These are phyloP conservation scores for Sphagnum contortum DNA, from an alignment of 225 moss, liverwort and hornwort species.

Conservation along the genomic window DNA sequence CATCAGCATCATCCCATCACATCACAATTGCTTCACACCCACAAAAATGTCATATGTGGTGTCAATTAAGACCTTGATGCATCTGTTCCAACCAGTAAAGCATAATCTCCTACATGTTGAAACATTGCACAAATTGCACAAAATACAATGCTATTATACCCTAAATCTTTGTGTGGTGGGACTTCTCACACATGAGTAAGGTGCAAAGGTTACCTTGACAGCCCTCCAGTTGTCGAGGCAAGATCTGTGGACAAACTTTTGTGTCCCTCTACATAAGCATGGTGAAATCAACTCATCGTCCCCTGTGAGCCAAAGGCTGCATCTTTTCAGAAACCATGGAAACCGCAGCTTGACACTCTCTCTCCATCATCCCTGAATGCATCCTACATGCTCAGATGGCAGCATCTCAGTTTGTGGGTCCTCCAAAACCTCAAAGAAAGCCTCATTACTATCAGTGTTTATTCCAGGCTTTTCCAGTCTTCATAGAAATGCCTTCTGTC, in stretches of 20 bases:
- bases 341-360: no score
- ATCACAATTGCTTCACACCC: no score
- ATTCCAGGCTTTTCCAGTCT: background rate
- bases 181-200: no score
- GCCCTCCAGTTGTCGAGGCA: slow-evolving; percentile 93
- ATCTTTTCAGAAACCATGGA: slow-evolving; percentile 1
- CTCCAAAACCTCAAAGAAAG: background rate
- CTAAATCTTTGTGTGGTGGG: no score
- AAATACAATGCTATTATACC: background rate
- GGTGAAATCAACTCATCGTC: slow-evolving; percentile 77
- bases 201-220: slow-evolving; percentile 40
- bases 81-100: no score
- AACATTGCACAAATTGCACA: background rate
- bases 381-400: background rate
- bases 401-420: background rate
- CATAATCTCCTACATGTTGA: no score
- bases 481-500: background rate
- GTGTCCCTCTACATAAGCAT: slow-evolving; percentile 80
- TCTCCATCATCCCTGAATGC: no score
- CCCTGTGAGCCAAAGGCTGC: slow-evolving; percentile 24
- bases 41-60: no score
- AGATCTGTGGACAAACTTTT: slow-evolving; percentile 77
- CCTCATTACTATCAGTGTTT: background rate
- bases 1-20: no score
- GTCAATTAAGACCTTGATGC: no score